A percentile compares a stretch with the other conserved stretches of the same genome.
These are phyloP conservation scores for Leishmania amazonensis DNA, from an alignment of 208 protist species.

Conservation along the genomic window DNA sequence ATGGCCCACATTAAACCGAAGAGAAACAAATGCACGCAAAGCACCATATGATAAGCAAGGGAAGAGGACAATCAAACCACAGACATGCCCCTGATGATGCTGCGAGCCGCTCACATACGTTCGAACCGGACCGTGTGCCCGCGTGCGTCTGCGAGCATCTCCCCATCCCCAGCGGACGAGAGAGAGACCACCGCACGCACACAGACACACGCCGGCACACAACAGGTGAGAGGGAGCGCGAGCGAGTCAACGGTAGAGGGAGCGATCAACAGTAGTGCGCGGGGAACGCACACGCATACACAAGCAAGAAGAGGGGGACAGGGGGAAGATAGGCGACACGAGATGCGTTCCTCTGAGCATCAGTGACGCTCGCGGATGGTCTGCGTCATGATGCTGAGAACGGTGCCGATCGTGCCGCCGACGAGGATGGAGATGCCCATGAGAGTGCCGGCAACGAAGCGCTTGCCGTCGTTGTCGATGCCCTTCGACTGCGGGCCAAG, in stretches of 20 bases:
- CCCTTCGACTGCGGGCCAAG: slow-evolving; percentile 39
- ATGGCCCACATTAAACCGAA: not conserved
- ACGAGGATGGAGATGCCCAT: slow-evolving; percentile 58
- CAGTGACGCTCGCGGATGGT: slow-evolving; percentile 10
- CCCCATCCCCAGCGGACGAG: not conserved
- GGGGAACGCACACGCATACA: not conserved
- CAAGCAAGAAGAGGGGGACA: too few relatives aligned
- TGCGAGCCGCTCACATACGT: not conserved
- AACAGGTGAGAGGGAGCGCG: too few relatives aligned
- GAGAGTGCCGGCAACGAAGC: slow-evolving; percentile 55
- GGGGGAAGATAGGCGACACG: not conserved
- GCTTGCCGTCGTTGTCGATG: slow-evolving; percentile 46
- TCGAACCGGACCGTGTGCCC: not conserved
- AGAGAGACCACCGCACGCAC: not conserved
- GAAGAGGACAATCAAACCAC: not conserved
- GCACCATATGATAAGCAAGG: too few relatives aligned
- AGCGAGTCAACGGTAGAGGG: not conserved
- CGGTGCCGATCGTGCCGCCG: slow-evolving; percentile 42
- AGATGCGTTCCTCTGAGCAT: too few relatives aligned
- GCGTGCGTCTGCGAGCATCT: too few relatives aligned
- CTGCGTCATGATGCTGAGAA: slow-evolving; percentile 54
- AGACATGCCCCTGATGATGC: not conserved
- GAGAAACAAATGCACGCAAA: not conserved
- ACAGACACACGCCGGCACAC: not conserved
- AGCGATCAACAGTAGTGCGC: not conserved